Evolutionary conservation across 208 protist genomes (phyloP), one percentile per base, ranked within the genome.

Genomic region (Trypanosoma lewisi): DNA sequence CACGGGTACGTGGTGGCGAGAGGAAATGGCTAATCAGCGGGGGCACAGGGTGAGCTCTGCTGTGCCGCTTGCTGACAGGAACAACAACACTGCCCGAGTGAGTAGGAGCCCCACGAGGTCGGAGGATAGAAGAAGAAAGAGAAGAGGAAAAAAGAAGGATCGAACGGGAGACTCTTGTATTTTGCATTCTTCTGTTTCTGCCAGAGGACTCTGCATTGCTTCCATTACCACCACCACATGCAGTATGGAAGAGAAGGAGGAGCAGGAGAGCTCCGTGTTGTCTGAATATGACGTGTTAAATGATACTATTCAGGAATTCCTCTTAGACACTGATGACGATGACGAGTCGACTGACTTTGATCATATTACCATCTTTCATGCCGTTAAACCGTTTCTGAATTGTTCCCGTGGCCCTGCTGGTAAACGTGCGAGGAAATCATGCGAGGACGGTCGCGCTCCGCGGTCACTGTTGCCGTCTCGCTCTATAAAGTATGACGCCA

Each of bases 241-340:
- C 3, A 23, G 12, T 11, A 6, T 44, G 2, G 17, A 31, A 4
- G 52, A 44, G 14, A 7, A 31, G 23, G 53, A 37, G 39, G 72
- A 67, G 8, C 69, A 67, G 41, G 77, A 52, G 45, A 76, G 76
- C 42, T 90, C 83, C 12, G 79, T 83, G 30, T 78, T 79, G 53
- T 89, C 81, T 21, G 81, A 87, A 31, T 84, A 76, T 71, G 79
- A 90, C 42, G 63, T 87, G 14, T 57, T 89, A 11, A 90, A 90
- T 37, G 84, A 89, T 44, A 66, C 69, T 27, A 90, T 93, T 69
- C 78, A 93, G 59, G 73, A 83, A 12, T 78, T 80, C 31, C 45
- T 93, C 21, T 54, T 93, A 2, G 79, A 77, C 37, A 80, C 71
- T 21, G 66, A 84, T 45, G 71, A 73, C 5, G 63, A 50, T 4